Evolutionary conservation across 768 basidiomycete genomes (phyloP), one percentile per base, ranked within the genome.

Genomic region (Chalciporus chontae): DNA sequence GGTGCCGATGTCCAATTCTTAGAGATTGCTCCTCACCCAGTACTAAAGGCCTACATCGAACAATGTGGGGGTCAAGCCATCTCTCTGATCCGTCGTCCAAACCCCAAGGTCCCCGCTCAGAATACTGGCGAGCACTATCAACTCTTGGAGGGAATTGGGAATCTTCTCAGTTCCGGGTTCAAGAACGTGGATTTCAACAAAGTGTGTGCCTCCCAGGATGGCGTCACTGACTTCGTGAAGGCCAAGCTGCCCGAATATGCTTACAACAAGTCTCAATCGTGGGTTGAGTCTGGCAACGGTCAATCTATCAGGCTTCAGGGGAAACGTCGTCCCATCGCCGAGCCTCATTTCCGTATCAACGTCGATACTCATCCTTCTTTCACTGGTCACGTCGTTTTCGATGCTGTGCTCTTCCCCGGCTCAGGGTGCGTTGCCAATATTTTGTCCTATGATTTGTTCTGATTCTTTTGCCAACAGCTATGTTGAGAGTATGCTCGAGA

Each of bases 361-460:
- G 62, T 51, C 8, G 62, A 67, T 23, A 51, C 57, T 29, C 68
- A 68, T 38, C 62, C 77, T 0, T 65, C 66, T 19, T 56, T 78
- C 8, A 70, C 73, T 0, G 68, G 77, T 29, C 77, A 78, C 55
- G 55, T 76, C 15, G 73, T 78, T 34, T 67, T 69, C 23, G 72
- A 71, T 1, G 73, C 76, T 18, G 66, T 73, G 0, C 75, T 77
- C 21, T 71, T 76, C 70, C 74, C 77, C 8, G 75, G 74, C 13
- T 68, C 75, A 15, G 77, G 74, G 26, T 26, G 26, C 26, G 26
- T 26, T 8, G 7, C 26, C 3, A 26, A 26, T 8, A 26, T 26
- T 8, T 2, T 26, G 3, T 26, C 1, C 26, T 26, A 7, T 6
- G 8, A 26, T 26, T 26, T 26, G 8, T 26, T 26, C 26, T 26